Evolutionary conservation across 352 stramenopile genomes (phyloP).

Genomic region (Lagenidium giganteum): DNA sequence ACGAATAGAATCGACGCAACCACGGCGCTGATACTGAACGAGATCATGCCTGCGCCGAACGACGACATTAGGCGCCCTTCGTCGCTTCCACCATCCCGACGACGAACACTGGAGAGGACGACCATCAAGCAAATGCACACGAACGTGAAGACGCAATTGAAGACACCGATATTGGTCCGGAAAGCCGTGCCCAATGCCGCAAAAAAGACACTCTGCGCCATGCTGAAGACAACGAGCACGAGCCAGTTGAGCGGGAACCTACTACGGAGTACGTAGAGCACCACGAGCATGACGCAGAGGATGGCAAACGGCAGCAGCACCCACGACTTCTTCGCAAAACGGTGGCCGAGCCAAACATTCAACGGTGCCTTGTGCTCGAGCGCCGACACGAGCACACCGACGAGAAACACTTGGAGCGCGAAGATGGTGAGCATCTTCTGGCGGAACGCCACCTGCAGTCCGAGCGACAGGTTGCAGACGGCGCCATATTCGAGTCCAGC

Average conservation of each 20-base stretch:
- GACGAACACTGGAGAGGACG: slow-evolving; percentile 5
- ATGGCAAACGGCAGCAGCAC: background rate
- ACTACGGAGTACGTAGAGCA: slow-evolving; percentile 7
- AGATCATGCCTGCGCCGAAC: background rate
- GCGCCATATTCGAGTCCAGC: background rate
- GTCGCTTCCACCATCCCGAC: no score
- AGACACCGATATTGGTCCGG: slow-evolving; percentile 12
- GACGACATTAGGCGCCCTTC: slow-evolving; percentile 3
- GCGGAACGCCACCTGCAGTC: slow-evolving; percentile 18
- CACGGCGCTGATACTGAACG: slow-evolving; percentile 5
- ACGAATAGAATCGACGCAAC: slow-evolving; percentile 4
- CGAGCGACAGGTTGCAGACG: slow-evolving; percentile 12
- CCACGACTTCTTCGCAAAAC: background rate
- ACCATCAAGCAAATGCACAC: slow-evolving; percentile 16
- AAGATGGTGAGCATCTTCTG: slow-evolving; percentile 19
- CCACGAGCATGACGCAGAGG: slow-evolving; percentile 7
- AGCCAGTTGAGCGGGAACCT: slow-evolving; percentile 21
- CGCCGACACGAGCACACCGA: slow-evolving; percentile 3
- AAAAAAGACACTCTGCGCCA: slow-evolving; percentile 7
- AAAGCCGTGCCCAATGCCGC: slow-evolving; percentile 7
- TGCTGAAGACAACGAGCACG: slow-evolving; percentile 15
- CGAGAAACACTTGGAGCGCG: slow-evolving; percentile 15
- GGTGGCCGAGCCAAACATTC: background rate
- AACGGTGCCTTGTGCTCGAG: slow-evolving; percentile 1
- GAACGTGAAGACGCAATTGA: slow-evolving; percentile 20